Conservation (phyloP, 2,329 filamentous ascomycete genomes). For the Aspergillus novoparasiticus region DNA sequence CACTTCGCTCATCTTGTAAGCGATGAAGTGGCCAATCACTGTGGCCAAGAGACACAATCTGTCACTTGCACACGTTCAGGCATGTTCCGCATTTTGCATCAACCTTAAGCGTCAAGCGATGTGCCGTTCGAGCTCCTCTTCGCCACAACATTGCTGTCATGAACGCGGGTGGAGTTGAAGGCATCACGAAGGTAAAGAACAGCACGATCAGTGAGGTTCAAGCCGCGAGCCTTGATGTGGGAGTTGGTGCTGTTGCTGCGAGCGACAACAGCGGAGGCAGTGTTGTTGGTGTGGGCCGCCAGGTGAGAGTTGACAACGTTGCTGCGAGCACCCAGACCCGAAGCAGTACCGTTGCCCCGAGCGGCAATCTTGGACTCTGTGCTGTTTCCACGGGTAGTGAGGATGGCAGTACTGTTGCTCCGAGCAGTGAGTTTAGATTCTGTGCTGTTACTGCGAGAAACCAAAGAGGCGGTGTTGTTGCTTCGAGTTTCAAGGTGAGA, state of each 20-base stretch:
- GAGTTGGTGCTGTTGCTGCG: slow-evolving; percentile 8
- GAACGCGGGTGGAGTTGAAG: slow-evolving; percentile 12
- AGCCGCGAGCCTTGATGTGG: slow-evolving; percentile 6
- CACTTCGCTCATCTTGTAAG: background rate
- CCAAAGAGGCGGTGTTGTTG: slow-evolving; percentile 1
- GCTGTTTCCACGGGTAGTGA: slow-evolving; percentile 1
- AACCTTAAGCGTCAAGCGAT: slow-evolving; percentile 2
- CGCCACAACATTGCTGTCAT: slow-evolving; percentile 1
- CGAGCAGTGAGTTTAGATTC: background rate
- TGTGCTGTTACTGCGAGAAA: too few species aligned
- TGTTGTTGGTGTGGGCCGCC: background rate
- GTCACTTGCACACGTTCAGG: background rate
- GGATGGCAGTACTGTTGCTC: slow-evolving; percentile 4
- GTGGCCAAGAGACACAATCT: background rate
- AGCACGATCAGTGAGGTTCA: slow-evolving; percentile 10
- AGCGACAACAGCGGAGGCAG: background rate
- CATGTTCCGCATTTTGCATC: background rate
- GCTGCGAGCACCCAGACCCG: background rate
- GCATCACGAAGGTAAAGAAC: slow-evolving; percentile 11
- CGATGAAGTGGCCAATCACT: background rate
- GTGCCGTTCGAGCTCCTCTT: slow-evolving; percentile 14
- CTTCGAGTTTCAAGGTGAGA: slow-evolving; percentile 2
- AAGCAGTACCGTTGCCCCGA: slow-evolving; percentile 1
- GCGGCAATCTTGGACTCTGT: background rate
- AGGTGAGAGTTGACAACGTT: background rate